Evolutionary conservation across 2,329 filamentous ascomycete species (phyloP).

Genomic region (Diaporthe nobilis): DNA sequence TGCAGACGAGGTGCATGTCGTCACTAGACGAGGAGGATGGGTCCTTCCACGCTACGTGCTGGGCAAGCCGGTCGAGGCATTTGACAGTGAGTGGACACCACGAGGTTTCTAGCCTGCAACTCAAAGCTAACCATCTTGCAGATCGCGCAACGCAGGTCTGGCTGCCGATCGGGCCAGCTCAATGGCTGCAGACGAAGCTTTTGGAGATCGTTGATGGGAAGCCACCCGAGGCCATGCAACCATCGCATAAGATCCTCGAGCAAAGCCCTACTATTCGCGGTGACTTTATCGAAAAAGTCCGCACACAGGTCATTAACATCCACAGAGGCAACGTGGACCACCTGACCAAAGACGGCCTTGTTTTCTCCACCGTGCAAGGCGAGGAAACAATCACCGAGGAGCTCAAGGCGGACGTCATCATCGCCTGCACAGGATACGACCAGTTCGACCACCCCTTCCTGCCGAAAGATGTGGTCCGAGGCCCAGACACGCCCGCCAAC

Average conservation of each 20-base stretch:
- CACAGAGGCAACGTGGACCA: constrained; percentile 50
- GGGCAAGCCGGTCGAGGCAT: constrained; percentile 53
- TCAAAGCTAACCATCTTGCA: constrained; percentile 33
- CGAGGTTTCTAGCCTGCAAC: neutral
- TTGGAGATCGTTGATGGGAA: constrained; percentile 50
- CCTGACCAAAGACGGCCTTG: constrained; percentile 49
- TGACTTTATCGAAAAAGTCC: constrained; percentile 53
- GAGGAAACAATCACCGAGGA: constrained; percentile 43
- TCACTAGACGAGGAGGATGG: constrained; percentile 56
- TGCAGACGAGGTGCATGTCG: constrained; percentile 53
- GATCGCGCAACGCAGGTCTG: constrained; percentile 50
- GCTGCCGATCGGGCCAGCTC: constrained; percentile 47
- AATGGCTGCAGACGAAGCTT: constrained; percentile 51
- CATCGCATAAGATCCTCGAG: constrained; percentile 52
- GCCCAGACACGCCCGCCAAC: constrained; percentile 43
- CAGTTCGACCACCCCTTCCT: constrained; percentile 48
- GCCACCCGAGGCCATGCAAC: constrained; percentile 50
- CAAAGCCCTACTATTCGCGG: constrained; percentile 53
- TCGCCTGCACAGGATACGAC: constrained; percentile 53
- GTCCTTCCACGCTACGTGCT: constrained; percentile 55
- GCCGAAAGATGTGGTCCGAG: constrained; percentile 45
- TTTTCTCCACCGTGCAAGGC: constrained; percentile 43
- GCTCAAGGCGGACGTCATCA: constrained; percentile 51
- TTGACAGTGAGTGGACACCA: constrained; percentile 49
- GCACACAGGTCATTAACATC: constrained; percentile 49